Evolutionary conservation across 805 yeast species (phyloP).

Genomic region (Candida morakotiae): DNA sequence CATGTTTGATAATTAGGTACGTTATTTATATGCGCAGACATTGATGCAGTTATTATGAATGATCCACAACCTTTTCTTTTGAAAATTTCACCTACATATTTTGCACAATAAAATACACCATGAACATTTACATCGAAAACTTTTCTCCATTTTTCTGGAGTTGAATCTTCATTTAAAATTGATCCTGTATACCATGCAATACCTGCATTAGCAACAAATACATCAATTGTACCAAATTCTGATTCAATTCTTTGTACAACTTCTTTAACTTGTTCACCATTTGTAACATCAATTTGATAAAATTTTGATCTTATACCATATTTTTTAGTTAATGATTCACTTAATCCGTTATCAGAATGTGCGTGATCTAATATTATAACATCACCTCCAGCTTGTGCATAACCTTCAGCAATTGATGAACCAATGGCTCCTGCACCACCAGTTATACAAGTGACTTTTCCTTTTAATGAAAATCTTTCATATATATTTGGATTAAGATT

Average conservation of each 20-base stretch:
- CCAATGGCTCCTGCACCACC: constrained; percentile 40
- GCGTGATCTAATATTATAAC: constrained; percentile 41
- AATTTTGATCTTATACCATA: constrained; percentile 14
- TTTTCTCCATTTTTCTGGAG: constrained; percentile 62
- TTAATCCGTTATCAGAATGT: constrained; percentile 22
- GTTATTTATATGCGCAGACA: constrained; percentile 85
- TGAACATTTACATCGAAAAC: constrained; percentile 73
- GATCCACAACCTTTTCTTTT: constrained; percentile 73
- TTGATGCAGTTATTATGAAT: constrained; percentile 79
- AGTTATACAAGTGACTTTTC: constrained; percentile 32
- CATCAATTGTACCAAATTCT: constrained; percentile 35
- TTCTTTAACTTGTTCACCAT: constrained; percentile 30
- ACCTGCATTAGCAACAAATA: constrained; percentile 46
- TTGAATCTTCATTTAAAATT: constrained; percentile 38
- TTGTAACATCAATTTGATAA: constrained; percentile 37
- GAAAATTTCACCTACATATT: constrained; percentile 68
- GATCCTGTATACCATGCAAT: constrained; percentile 46
- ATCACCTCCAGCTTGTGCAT: constrained; percentile 34
- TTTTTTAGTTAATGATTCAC: constrained; percentile 2
- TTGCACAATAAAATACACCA: constrained; percentile 78
- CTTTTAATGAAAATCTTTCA: constrained; percentile 26
- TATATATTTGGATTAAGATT: constrained; percentile 20
- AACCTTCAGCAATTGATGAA: constrained; percentile 30
- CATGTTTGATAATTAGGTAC: constrained; percentile 84
- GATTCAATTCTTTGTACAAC: constrained; percentile 26